Percentiles rank a stretch among this genome's conserved stretches.
Evolutionary conservation across 805 yeast genomes (phyloP).

Genomic region (Lachancea sp.): DNA sequence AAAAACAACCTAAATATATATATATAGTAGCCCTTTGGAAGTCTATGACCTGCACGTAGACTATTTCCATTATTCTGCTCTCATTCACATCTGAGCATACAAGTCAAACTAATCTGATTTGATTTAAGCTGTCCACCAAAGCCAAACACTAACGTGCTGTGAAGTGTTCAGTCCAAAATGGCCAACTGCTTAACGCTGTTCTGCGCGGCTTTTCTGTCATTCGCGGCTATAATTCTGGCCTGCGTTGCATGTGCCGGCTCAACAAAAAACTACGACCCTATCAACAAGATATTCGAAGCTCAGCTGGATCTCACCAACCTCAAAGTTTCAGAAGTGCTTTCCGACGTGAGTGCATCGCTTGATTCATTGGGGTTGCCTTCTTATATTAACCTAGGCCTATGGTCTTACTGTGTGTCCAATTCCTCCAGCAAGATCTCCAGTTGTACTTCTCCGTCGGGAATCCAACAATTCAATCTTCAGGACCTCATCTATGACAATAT

Average conservation of each 20-base stretch:
- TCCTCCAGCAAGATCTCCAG: constrained; percentile 14
- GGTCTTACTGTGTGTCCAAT: constrained; percentile 56
- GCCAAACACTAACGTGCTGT: too few relatives aligned
- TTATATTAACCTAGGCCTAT: constrained; percentile 49
- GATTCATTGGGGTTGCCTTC: constrained; percentile 37
- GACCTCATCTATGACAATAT: constrained; percentile 24
- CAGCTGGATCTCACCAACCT: constrained; percentile 39
- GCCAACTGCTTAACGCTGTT: constrained; percentile 19
- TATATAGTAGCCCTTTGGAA: too few relatives aligned
- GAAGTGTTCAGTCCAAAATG: too few relatives aligned
- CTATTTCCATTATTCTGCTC: too few relatives aligned
- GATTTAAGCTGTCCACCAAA: neutral
- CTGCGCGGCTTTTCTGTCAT: constrained; percentile 28
- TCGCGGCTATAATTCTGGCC: constrained; percentile 42
- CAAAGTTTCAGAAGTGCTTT: constrained; percentile 14
- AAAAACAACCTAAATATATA: too few relatives aligned
- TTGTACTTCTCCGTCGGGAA: constrained; percentile 30
- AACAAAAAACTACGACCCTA: constrained; percentile 36
- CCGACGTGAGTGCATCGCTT: constrained; percentile 14
- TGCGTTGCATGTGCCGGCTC: constrained; percentile 50
- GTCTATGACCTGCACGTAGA: too few relatives aligned
- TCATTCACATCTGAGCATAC: too few relatives aligned
- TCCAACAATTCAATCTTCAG: constrained; percentile 26
- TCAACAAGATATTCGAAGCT: constrained; percentile 43
- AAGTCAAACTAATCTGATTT: too few relatives aligned